These are phyloP conservation scores for Mallotus repandus DNA, from an alignment of 441 rosid genomes.

Conservation along the genomic window DNA sequence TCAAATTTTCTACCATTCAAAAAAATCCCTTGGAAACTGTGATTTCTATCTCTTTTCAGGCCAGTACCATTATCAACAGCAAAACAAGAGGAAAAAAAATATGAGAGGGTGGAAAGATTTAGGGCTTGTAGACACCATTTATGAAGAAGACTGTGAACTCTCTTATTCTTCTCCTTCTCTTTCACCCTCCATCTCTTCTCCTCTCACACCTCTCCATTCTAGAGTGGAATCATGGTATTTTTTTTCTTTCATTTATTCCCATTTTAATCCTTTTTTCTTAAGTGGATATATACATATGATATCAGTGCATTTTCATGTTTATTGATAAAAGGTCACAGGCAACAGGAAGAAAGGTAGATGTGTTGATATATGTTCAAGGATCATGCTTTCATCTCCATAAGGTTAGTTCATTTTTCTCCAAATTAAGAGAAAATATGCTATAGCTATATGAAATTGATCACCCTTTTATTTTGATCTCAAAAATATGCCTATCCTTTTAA, in stretches of 20 bases:
- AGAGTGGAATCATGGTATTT: slow-evolving; percentile 57
- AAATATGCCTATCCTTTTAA: no score
- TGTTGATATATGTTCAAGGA: slow-evolving; percentile 57
- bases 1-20: neutral
- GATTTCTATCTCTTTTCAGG: neutral
- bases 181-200: slow-evolving; percentile 35
- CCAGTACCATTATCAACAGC: neutral
- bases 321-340: slow-evolving; percentile 46
- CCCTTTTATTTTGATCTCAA: no score
- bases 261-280: neutral
- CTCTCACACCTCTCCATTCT: slow-evolving; percentile 44
- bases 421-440: neutral
- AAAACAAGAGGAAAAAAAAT: slow-evolving; percentile 1
- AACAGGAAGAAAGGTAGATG: slow-evolving; percentile 50
- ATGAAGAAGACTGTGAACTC: slow-evolving; percentile 67
- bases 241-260: neutral
- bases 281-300: no score
- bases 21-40: neutral
- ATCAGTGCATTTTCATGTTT: neutral
- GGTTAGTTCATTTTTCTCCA: slow-evolving; percentile 34
- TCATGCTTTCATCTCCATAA: slow-evolving; percentile 68
- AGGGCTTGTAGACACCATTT: slow-evolving; percentile 73
- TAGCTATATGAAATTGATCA: no score
- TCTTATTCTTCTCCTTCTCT: slow-evolving; percentile 36
- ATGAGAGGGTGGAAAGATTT: slow-evolving; percentile 57